Percentiles rank a stretch among this genome's conserved stretches.
These are phyloP conservation scores for Psilocybe tampanensis DNA, from an alignment of 768 basidiomycete species.

Conservation along the genomic window DNA sequence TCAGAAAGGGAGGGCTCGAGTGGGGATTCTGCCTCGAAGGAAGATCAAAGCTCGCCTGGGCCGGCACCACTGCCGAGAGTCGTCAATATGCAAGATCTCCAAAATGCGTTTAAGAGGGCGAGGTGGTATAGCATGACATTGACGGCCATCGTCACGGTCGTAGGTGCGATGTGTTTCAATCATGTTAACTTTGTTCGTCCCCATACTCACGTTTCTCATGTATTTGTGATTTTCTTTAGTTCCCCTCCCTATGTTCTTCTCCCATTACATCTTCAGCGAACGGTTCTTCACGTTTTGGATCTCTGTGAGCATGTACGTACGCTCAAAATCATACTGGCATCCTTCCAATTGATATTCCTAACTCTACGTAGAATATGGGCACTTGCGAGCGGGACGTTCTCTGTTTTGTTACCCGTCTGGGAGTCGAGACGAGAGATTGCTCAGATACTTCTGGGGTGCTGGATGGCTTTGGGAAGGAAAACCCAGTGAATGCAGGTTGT, in stretches of 20 bases:
- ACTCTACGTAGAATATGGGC: conserved; percentile 31
- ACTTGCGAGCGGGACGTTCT: conserved; percentile 36
- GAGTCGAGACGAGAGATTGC: conserved; percentile 36
- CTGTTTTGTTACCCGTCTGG: conserved; percentile 38
- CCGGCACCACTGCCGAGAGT: no score
- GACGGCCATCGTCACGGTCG: conserved; percentile 34
- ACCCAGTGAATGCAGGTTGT: no score
- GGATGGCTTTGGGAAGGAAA: conserved; percentile 1
- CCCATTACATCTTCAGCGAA: conserved; percentile 31
- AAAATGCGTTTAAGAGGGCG: conserved; percentile 33
- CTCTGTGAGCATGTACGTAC: conserved; percentile 34
- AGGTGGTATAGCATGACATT: conserved; percentile 33
- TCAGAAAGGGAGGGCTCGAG: no score
- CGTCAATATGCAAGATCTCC: conserved; percentile 24
- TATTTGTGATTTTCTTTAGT: conserved; percentile 22
- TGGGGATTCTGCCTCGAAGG: no score
- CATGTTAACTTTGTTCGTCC: neutral
- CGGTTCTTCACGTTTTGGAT: conserved; percentile 41
- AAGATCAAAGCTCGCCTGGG: neutral
- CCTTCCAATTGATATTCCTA: neutral
- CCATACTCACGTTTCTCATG: neutral
- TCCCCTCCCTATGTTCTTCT: conserved; percentile 38
- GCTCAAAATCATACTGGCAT: neutral
- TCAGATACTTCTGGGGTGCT: conserved; percentile 17
- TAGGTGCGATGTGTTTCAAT: conserved; percentile 26